Conservation (phyloP, 495 filamentous ascomycete species). For the Xylaria cubensis region DNA sequence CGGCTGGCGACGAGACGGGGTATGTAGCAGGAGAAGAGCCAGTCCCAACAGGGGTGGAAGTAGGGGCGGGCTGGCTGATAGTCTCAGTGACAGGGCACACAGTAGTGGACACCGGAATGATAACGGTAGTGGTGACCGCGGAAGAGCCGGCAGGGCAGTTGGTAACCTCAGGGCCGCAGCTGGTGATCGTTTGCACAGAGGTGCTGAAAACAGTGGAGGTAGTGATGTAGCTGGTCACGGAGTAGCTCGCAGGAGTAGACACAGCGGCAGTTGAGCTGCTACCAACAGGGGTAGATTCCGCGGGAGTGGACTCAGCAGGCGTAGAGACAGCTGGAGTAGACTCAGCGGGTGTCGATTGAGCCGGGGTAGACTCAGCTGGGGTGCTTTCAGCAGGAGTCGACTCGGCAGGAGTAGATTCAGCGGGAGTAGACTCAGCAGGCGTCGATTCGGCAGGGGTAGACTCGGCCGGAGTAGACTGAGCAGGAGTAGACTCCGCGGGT, state of each 20-base stretch:
- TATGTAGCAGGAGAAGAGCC: slow-evolving; percentile 33
- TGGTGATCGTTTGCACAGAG: slow-evolving; percentile 63
- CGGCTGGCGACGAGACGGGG: slow-evolving; percentile 29
- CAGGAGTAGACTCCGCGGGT: slow-evolving; percentile 2
- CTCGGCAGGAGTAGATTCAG: slow-evolving; percentile 28
- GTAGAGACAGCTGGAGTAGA: slow-evolving; percentile 28
- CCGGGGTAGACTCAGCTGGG: slow-evolving; percentile 29
- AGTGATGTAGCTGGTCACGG: slow-evolving; percentile 49
- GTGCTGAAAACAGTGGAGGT: slow-evolving; percentile 69
- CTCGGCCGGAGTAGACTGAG: slow-evolving; percentile 20
- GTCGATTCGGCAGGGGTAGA: slow-evolving; percentile 30
- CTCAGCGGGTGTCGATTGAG: slow-evolving; percentile 26
- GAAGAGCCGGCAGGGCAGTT: slow-evolving; percentile 64
- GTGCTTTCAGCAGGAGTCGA: slow-evolving; percentile 34
- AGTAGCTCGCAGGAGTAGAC: slow-evolving; percentile 34
- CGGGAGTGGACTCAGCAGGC: slow-evolving; percentile 23
- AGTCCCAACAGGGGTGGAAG: slow-evolving; percentile 27
- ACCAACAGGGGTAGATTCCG: slow-evolving; percentile 17
- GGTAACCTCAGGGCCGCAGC: slow-evolving; percentile 62
- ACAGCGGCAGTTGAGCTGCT: slow-evolving; percentile 39
- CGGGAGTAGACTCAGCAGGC: slow-evolving; percentile 18
- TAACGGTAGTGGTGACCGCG: slow-evolving; percentile 62
- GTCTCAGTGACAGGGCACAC: slow-evolving; percentile 59
- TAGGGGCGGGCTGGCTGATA: slow-evolving; percentile 33
- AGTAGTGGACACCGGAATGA: slow-evolving; percentile 68